phyloP scores from a whole-genome alignment of 345 rosid genomes.

The Orychophragmus violaceus region DNA sequence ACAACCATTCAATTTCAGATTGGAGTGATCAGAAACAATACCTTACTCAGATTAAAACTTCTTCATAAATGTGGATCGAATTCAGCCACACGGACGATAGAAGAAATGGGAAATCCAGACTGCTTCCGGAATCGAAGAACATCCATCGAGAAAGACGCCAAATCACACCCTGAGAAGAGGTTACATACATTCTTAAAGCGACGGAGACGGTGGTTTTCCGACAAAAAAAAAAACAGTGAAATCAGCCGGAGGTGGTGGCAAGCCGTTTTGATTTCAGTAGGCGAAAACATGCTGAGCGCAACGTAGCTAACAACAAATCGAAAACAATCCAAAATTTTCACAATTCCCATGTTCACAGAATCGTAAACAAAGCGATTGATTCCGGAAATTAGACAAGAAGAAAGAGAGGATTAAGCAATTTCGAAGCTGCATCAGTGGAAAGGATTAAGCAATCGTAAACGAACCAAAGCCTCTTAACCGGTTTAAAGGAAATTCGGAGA shows the following conservation, averaged over 20 bases:
- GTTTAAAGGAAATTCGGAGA: not conserved
- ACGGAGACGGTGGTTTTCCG: not conserved
- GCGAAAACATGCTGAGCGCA: not conserved
- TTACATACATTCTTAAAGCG: too few relatives aligned
- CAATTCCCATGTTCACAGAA: not conserved
- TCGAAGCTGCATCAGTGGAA: not conserved
- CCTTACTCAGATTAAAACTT: too few relatives aligned
- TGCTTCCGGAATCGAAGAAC: too few relatives aligned
- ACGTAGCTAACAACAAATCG: not conserved
- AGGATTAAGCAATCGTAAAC: too few relatives aligned
- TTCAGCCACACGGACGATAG: too few relatives aligned
- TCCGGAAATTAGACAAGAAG: not conserved
- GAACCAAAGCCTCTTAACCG: not conserved
- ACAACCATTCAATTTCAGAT: too few relatives aligned
- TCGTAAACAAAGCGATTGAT: not conserved
- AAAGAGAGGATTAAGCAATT: not conserved
- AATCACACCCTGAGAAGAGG: too few relatives aligned
- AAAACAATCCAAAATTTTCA: not conserved
- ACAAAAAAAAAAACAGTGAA: not conserved
- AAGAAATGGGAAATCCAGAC: too few relatives aligned
- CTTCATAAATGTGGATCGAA: too few relatives aligned
- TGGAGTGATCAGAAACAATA: too few relatives aligned
- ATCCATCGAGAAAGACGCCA: too few relatives aligned
- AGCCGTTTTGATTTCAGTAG: not conserved
- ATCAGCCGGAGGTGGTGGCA: not conserved